Evolutionary conservation across 2,329 filamentous ascomycete genomes (phyloP), one percentile per base, ranked within the genome.

Genomic region (Colletotrichum musicola): DNA sequence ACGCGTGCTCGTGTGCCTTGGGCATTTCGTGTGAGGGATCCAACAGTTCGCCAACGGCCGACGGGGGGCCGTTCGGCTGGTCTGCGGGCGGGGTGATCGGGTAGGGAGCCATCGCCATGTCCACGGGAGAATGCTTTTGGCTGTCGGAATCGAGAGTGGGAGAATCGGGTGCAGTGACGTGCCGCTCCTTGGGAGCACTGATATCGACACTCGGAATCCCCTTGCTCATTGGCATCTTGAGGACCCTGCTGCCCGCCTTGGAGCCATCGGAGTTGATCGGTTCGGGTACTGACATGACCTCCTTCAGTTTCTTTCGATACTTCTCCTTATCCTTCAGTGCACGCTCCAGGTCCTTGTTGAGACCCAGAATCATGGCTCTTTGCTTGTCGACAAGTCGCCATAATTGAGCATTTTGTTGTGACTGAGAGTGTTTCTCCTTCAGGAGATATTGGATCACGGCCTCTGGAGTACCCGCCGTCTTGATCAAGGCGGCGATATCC

Each of bases 381-480:
- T 99, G 96, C 82, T 99, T 98, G 79, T 98, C 95, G 57, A 99
- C 94, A 54, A 99, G 83, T 58, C 94, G 91, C 96, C 96, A 99
- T 75, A 99, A 82, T 78, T 99, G 95, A 18, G 91, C 86, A 77
- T 98, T 98, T 77, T 98, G 96, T 73, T 93, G 92, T 5, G 93
- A 89, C 62, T 94, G 92, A 56, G 93, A 92, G 71, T 95, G 90
- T 79, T 98, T 98, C 77, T 99, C 96, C 77, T 93, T 97, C 71
- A 98, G 82, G 57, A 99, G 83, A 75, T 96, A 93, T 73, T 94
- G 89, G 69, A 99, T 93, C 5, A 97, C 92, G 6, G 93, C 93
- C 77, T 99, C 95, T 16, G 95, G 87, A 60, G 94, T 97, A 58
- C 95, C 96, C 27, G 95, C 95, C 38, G 94, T 89, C 74, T 92